These are phyloP conservation scores for Annulohypoxylon moriforme DNA, from an alignment of 495 filamentous ascomycete species.

Conservation along the genomic window DNA sequence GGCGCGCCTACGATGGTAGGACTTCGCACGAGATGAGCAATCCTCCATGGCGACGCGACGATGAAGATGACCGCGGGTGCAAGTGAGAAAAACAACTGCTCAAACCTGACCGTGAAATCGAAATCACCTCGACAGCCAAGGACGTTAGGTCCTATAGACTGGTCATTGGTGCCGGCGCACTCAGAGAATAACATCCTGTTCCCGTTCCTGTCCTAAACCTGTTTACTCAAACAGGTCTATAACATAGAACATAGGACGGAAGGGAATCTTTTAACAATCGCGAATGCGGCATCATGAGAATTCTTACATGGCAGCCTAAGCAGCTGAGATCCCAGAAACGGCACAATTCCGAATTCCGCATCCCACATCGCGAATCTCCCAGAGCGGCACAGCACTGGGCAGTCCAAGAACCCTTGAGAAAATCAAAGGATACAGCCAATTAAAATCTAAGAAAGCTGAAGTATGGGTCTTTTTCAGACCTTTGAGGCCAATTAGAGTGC, in stretches of 20 bases:
- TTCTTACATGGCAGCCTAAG: neutral
- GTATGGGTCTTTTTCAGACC: too few relatives aligned
- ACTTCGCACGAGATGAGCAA: slow-evolving; percentile 46
- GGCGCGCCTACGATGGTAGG: slow-evolving; percentile 52
- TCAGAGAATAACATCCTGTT: slow-evolving; percentile 29
- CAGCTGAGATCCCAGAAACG: neutral
- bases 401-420: too few relatives aligned
- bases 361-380: too few relatives aligned
- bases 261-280: neutral
- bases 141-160: slow-evolving; percentile 34
- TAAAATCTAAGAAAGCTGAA: too few relatives aligned
- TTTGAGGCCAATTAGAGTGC: too few relatives aligned
- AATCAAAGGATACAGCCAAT: too few relatives aligned
- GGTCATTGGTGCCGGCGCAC: slow-evolving; percentile 30
- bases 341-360: slow-evolving; percentile 19
- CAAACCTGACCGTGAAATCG: slow-evolving; percentile 62
- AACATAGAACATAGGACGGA: neutral
- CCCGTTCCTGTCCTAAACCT: neutral
- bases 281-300: neutral
- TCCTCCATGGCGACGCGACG: slow-evolving; percentile 51
- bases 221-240: neutral
- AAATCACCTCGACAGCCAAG: slow-evolving; percentile 50
- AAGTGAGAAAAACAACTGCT: slow-evolving; percentile 59
- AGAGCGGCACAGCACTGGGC: too few relatives aligned
- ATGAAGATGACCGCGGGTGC: slow-evolving; percentile 57